A percentile compares a stretch with the other conserved stretches of the same genome.
These are phyloP conservation scores for Ehretia macrophylla DNA, from an alignment of 257 asterid genomes.

Conservation along the genomic window DNA sequence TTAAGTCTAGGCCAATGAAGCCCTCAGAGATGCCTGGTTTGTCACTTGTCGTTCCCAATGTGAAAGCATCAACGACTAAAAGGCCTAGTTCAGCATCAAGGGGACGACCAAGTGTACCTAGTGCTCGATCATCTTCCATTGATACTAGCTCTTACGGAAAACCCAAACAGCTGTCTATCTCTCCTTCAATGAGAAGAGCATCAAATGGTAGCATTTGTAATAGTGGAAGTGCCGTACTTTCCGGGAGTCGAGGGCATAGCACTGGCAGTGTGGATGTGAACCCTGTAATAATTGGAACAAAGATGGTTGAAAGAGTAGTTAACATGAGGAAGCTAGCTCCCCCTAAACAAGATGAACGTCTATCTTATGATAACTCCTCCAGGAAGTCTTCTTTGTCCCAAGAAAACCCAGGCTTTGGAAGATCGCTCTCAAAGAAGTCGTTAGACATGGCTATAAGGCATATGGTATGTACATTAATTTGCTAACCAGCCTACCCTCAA, in stretches of 20 bases:
- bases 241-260: slow-evolving; percentile 46
- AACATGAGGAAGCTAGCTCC: slow-evolving; percentile 94
- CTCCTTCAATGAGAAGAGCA: slow-evolving; percentile 48
- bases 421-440: slow-evolving; percentile 74
- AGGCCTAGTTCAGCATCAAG: slow-evolving; percentile 68
- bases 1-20: slow-evolving; percentile 52
- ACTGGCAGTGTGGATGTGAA: slow-evolving; percentile 54
- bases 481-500: background rate
- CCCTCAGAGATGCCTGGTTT: slow-evolving; percentile 28
- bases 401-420: slow-evolving; percentile 67
- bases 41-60: slow-evolving; percentile 25
- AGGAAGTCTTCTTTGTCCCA: slow-evolving; percentile 43
- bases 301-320: slow-evolving; percentile 87
- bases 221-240: slow-evolving; percentile 25
- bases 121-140: slow-evolving; percentile 21
- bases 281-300: slow-evolving; percentile 68
- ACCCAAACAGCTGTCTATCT: slow-evolving; percentile 53
- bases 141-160: slow-evolving; percentile 22
- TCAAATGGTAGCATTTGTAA: slow-evolving; percentile 20
- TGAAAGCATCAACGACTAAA: slow-evolving; percentile 30
- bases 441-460: slow-evolving; percentile 91
- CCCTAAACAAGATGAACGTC: slow-evolving; percentile 49
- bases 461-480: slow-evolving; percentile 47
- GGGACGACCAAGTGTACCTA: slow-evolving; percentile 35
- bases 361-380: slow-evolving; percentile 27